These are phyloP conservation scores for Yamadazyma membranifaciens DNA, from an alignment of 1,139 yeast species.

Conservation along the genomic window DNA sequence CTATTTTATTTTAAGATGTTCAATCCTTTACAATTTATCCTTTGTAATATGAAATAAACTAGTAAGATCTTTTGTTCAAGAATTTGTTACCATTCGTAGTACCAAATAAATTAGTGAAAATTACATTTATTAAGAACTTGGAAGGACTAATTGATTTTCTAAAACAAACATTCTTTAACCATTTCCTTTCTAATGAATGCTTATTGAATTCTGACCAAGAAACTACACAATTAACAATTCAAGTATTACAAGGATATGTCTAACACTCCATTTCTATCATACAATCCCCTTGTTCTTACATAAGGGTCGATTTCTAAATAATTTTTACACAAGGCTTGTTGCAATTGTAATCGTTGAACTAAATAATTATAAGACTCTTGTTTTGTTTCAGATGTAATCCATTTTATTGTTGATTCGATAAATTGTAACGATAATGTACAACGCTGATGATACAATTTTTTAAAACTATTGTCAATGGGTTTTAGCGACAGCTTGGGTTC, in stretches of 20 bases:
- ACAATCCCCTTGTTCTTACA: constrained; percentile 63
- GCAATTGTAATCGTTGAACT: constrained; percentile 47
- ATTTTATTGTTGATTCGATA: constrained; percentile 55
- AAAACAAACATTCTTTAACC: too few species aligned
- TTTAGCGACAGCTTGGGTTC: constrained; percentile 41
- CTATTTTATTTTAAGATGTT: too few species aligned
- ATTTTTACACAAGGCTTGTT: constrained; percentile 50
- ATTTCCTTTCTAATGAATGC: too few species aligned
- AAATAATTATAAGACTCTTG: constrained; percentile 43
- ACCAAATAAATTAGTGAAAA: too few species aligned
- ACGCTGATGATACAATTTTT: constrained; percentile 38
- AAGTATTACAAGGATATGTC: not conserved
- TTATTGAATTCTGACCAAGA: too few species aligned
- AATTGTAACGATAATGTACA: constrained; percentile 44
- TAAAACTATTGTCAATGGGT: constrained; percentile 34
- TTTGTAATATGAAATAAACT: too few species aligned
- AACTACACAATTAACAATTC: too few species aligned
- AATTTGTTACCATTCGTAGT: too few species aligned
- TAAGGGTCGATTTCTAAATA: constrained; percentile 70
- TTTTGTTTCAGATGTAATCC: constrained; percentile 58
- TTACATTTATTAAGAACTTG: too few species aligned
- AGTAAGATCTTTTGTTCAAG: too few species aligned
- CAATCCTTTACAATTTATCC: too few species aligned
- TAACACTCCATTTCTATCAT: constrained; percentile 49
- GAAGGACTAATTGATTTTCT: too few species aligned